phyloP scores from a whole-genome alignment of 208 protist genomes.

The Balamuthia mandrillaris region DNA sequence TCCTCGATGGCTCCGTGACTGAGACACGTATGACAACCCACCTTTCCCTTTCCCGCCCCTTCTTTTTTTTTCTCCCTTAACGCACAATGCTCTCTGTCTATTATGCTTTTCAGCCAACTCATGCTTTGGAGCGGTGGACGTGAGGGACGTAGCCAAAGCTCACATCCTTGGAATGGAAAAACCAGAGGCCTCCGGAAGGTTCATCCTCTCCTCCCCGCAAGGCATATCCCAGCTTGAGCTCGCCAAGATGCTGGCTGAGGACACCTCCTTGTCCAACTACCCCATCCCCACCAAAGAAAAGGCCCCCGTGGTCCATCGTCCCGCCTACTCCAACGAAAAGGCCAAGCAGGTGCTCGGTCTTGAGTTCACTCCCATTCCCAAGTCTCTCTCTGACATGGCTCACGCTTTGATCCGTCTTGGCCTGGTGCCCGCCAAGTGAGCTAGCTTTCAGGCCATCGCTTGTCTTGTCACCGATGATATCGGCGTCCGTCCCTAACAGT shows the following conservation, averaged over 20 bases:
- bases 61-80: not conserved
- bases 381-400: not conserved
- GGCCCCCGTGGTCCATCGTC: not conserved
- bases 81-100: not conserved
- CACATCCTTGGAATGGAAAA: conserved; percentile 36
- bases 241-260: not conserved
- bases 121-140: conserved; percentile 20
- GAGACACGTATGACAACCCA: not conserved
- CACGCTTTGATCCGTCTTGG: not conserved
- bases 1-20: not conserved
- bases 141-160: conserved; percentile 23
- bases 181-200: not conserved
- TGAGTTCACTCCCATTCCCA: not conserved
- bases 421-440: not conserved
- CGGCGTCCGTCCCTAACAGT: too few species aligned
- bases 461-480: too few species aligned
- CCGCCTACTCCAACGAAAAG: not conserved
- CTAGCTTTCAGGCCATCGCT: too few species aligned
- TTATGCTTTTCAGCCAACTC: not conserved
- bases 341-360: not conserved
- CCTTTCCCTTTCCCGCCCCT: not conserved
- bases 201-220: not conserved
- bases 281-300: not conserved
- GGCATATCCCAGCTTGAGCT: not conserved
- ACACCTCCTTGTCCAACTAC: not conserved